phyloP scores from a whole-genome alignment of 352 stramenopile species.

The Pythium scleroteichum region DNA sequence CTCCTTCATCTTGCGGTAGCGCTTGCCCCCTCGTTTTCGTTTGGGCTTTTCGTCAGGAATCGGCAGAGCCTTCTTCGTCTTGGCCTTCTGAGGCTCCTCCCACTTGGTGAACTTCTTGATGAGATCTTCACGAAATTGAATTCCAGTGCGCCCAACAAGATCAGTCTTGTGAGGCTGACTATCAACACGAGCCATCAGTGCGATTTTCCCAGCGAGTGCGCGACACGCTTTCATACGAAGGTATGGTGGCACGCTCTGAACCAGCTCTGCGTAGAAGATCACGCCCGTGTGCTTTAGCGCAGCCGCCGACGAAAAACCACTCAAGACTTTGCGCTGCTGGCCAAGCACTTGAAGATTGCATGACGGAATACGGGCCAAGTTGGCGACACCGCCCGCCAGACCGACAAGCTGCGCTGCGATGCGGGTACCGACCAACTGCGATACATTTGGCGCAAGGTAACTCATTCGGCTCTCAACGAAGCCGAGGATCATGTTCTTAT shows the following conservation, averaged over 20 bases:
- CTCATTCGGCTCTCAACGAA: constrained; percentile 95
- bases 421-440: constrained; percentile 92
- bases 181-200: constrained; percentile 93
- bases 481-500: constrained; percentile 87
- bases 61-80: constrained; percentile 96
- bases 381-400: constrained; percentile 92
- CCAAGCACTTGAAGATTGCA: constrained; percentile 98
- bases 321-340: constrained; percentile 92
- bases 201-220: constrained; percentile 88
- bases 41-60: constrained; percentile 94
- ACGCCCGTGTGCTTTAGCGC: constrained; percentile 93
- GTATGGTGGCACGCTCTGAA: constrained; percentile 89
- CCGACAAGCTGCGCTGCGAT: constrained; percentile 95
- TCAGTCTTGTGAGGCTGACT: constrained; percentile 84
- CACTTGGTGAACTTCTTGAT: constrained; percentile 96
- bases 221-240: constrained; percentile 95
- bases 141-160: constrained; percentile 62
- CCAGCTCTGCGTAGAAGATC: constrained; percentile 92
- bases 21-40: constrained; percentile 93
- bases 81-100: constrained; percentile 96
- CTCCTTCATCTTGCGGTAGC: constrained; percentile 97
- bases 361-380: constrained; percentile 94
- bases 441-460: constrained; percentile 92
- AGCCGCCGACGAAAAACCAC: constrained; percentile 83
- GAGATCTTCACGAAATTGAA: constrained; percentile 90